phyloP scores from a whole-genome alignment of 2,329 filamentous ascomycete species.

The Xylariaceae sp. region DNA sequence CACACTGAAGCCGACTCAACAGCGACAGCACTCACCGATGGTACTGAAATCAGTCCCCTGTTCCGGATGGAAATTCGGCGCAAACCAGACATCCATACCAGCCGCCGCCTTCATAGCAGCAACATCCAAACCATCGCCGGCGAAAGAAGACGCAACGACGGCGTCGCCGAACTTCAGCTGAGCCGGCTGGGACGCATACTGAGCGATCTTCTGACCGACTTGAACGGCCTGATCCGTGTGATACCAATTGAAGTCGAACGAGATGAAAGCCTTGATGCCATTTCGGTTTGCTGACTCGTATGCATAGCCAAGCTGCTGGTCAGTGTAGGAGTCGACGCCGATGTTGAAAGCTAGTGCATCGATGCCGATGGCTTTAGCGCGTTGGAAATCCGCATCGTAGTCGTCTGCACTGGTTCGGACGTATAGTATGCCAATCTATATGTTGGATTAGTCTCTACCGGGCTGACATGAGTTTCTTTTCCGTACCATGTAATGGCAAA shows the following conservation, averaged over 20 bases:
- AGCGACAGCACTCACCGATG: conserved; percentile 1
- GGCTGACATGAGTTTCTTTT: no score
- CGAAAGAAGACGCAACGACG: conserved; percentile 52
- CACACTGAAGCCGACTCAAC: not conserved
- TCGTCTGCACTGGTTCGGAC: conserved; percentile 39
- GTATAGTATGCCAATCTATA: conserved; percentile 41
- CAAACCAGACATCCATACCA: conserved; percentile 43
- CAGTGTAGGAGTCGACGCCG: conserved; percentile 40
- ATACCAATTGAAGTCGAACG: conserved; percentile 54
- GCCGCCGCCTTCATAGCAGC: conserved; percentile 38
- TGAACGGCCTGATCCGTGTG: conserved; percentile 31
- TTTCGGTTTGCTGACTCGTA: conserved; percentile 45
- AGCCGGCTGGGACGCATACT: conserved; percentile 40
- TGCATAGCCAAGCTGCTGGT: conserved; percentile 44
- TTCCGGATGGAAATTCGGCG: conserved; percentile 46
- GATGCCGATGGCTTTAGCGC: conserved; percentile 38
- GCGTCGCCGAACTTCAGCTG: conserved; percentile 48
- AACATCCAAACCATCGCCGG: conserved; percentile 44
- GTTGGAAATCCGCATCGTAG: conserved; percentile 45
- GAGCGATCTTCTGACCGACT: conserved; percentile 42
- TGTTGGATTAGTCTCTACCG: not conserved
- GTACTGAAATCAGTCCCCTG: conserved; percentile 32
- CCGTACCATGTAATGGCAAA: conserved; percentile 12
- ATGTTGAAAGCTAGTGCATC: conserved; percentile 43
- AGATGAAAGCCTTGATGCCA: conserved; percentile 52